Evolutionary conservation across 208 protist species (phyloP), one percentile per base, ranked within the genome.

Genomic region (Porcisia deanei): DNA sequence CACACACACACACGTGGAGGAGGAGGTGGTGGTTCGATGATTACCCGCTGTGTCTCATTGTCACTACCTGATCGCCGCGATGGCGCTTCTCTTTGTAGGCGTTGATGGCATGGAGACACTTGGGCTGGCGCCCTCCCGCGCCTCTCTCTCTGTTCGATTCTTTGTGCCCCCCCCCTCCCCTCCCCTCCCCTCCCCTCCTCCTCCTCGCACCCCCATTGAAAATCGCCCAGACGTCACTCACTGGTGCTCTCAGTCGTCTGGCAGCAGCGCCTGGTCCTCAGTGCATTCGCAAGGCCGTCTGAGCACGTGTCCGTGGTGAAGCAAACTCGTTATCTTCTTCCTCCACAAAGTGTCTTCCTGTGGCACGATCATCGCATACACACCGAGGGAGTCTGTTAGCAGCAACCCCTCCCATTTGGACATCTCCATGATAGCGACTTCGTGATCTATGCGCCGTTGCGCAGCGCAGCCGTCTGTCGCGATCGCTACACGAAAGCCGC

Each of bases 401-500:
- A 76, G 45, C 60, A 90, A 57, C 1, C 83, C 83, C 14, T 76
- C 52, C 89, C 86, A 91, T 47, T 71, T 70, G n/a, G 68, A 57
- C 85, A 91, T 84, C 37, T 83, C 74, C 73, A 84, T 70, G 0
- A 93, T 5, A 1, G 86, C 83, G n/a, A 78, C 78, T 7, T 82
- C 58, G 61, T 89, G 82, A 52, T 91, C 89, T 2, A 88, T 70
- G 14, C 72, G 47, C 18, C 59, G 71, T 79, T 93, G 91, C 30
- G 84, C 76, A 1, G 76, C 85, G 25, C 76, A 86, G 45, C 76
- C 91, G 66, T 95, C 91, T 5, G 77, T 72, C 54, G 66, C 64
- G 6, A 95, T 69, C 9, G 83, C 82, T 6, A 95, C 91, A 16
- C 84, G 77, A 34, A 90, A 91, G 12, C 85, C 84, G 9, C 73